Conservation (phyloP, 1,139 yeast genomes). For the Suhomyces yuchorum region DNA sequence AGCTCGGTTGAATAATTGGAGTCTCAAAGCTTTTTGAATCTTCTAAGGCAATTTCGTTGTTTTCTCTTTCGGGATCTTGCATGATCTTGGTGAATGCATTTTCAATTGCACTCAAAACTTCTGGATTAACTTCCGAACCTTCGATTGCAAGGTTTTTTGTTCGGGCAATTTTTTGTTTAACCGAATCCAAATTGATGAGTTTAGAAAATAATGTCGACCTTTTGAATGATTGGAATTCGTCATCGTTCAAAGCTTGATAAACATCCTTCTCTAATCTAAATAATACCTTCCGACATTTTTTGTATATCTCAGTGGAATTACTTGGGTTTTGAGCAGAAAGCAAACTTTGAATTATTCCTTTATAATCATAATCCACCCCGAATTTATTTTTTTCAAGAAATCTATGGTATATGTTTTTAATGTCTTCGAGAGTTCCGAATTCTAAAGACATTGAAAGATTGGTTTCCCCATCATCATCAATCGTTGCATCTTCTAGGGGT, state of each 20-base stretch:
- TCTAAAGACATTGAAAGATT: slow-evolving; percentile 35
- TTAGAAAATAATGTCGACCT: slow-evolving; percentile 36
- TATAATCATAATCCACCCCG: slow-evolving; percentile 12
- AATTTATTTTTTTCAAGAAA: slow-evolving; percentile 9
- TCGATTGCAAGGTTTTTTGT: slow-evolving; percentile 15
- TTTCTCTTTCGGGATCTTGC: slow-evolving; percentile 23
- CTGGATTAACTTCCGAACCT: slow-evolving; percentile 33
- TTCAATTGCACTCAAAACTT: slow-evolving; percentile 65
- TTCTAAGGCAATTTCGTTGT: not conserved
- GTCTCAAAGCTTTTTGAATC: not conserved
- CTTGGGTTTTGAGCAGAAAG: slow-evolving; percentile 5
- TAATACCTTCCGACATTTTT: slow-evolving; percentile 57
- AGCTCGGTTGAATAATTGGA: not conserved
- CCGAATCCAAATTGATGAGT: slow-evolving; percentile 30
- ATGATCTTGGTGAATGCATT: slow-evolving; percentile 70
- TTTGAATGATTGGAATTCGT: slow-evolving; percentile 61
- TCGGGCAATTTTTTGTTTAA: not conserved
- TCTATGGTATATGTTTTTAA: slow-evolving; percentile 24
- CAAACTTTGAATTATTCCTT: slow-evolving; percentile 10
- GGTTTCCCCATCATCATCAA: slow-evolving; percentile 25
- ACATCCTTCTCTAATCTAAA: slow-evolving; percentile 58
- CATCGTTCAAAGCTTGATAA: slow-evolving; percentile 47
- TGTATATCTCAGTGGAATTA: slow-evolving; percentile 25
- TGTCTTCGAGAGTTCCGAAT: slow-evolving; percentile 49
- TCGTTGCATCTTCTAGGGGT: slow-evolving; percentile 60